Base-by-base conservation (phyloP, 257 asterid species). In the Rehmannia glutinosa region DNA sequence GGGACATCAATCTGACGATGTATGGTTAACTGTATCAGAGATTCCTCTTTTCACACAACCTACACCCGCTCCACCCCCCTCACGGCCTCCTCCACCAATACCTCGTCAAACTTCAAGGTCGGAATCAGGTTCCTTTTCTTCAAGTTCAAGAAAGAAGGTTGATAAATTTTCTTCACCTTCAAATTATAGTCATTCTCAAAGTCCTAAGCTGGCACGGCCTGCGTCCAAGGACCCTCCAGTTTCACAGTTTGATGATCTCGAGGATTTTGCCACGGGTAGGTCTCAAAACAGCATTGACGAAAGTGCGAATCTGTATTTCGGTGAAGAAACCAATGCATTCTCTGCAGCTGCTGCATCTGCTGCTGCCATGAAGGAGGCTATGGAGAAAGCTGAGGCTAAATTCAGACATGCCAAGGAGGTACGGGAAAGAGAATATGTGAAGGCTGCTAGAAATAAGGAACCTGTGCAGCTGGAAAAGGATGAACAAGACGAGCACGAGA, bases 311-410 rank as follows among this genome's bases (percentile, higher is more conserved):
- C 36, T 45, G 35, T 74, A 39, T 73, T 68, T 81, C 15, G 70
- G 83, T 70, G 90, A 79, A 17, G 90, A 79, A 15, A 63, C 73
- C 73, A 73, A 80, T 75, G 77, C 81, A 9, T 77, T 75, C 79
- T 80, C 96, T 69, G 83, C 80, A 27, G 94, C 96, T 68, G 91
- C 87, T 69, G 95, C 87, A 52, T 86, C 96, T 68, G 90, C 92
- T 39, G 96, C 89, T 70, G 95, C 92, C 21, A 87, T 90, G 97
- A 90, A 87, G 79, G 93, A 90, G 50, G 97, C 97, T 60, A 87
- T 90, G 93, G 95, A 85, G 69, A 90, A 77, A 72, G 97, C 97
- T 23, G 89, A 87, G 80, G 95, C 91, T 52, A 90, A 87, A 77
- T 90, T 90, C 60, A 83, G 83, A 76, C 93, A 90, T 64, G 97